Conservation (phyloP, 2,329 filamentous ascomycete genomes). For the Botrytis byssoidea region DNA sequence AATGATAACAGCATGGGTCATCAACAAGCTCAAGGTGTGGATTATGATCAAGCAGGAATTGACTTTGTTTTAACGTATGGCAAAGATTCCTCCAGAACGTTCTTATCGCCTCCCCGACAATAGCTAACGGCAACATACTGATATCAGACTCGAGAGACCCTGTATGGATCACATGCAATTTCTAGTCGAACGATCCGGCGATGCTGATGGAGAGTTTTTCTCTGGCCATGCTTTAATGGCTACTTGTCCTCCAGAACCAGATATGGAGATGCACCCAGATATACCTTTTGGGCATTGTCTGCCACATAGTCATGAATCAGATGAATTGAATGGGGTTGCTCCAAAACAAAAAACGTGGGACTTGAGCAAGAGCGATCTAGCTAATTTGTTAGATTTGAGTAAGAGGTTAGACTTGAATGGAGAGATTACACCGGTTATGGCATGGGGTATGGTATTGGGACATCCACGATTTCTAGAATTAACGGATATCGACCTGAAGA, state of each 20-base stretch:
- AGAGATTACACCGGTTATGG: slow-evolving; percentile 94
- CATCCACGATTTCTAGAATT: slow-evolving; percentile 69
- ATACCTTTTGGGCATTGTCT: slow-evolving; percentile 52
- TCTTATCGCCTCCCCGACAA: slow-evolving; percentile 63
- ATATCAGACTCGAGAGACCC: slow-evolving; percentile 76
- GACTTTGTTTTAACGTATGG: slow-evolving; percentile 90
- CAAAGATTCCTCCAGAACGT: slow-evolving; percentile 57
- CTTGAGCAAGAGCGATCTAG: slow-evolving; percentile 70
- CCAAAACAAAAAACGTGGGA: slow-evolving; percentile 66
- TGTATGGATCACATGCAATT: slow-evolving; percentile 91
- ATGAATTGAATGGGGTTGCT: background rate
- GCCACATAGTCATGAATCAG: slow-evolving; percentile 11
- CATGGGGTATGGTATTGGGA: slow-evolving; percentile 77
- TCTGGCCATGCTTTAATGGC: slow-evolving; percentile 95
- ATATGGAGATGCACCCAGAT: slow-evolving; percentile 47
- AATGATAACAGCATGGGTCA: slow-evolving; percentile 32
- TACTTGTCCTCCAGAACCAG: slow-evolving; percentile 67
- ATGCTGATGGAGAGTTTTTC: slow-evolving; percentile 60
- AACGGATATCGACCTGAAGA: slow-evolving; percentile 65
- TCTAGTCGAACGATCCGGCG: slow-evolving; percentile 60
- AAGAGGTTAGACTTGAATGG: slow-evolving; percentile 78
- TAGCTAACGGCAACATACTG: slow-evolving; percentile 46
- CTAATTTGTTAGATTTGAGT: slow-evolving; percentile 81
- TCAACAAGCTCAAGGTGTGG: slow-evolving; percentile 47
- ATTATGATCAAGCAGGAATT: slow-evolving; percentile 81